phyloP scores from a whole-genome alignment of 768 basidiomycete species.

The Suillus hirtellus region DNA sequence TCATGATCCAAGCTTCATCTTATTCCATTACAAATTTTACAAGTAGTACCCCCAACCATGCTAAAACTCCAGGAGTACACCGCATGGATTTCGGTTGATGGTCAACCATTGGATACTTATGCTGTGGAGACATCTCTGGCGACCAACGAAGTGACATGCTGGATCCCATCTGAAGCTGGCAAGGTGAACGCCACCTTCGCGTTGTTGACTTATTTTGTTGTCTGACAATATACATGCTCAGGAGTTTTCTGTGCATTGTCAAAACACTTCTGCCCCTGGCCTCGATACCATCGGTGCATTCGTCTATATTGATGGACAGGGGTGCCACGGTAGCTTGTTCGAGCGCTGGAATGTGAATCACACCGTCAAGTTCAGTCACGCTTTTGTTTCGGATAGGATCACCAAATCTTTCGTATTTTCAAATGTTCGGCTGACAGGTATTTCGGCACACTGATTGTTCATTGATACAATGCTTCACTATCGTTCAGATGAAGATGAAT shows the following conservation, averaged over 20 bases:
- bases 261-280: background rate
- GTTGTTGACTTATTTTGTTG: background rate
- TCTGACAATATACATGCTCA: slow-evolving; percentile 5
- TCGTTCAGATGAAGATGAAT: slow-evolving; percentile 29
- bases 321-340: slow-evolving; percentile 13
- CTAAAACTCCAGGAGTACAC: slow-evolving; percentile 21
- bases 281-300: background rate
- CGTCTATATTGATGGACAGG: slow-evolving; percentile 23
- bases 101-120: slow-evolving; percentile 26
- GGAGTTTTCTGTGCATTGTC: slow-evolving; percentile 27
- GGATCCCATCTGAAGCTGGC: slow-evolving; percentile 28
- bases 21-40: background rate
- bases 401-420: slow-evolving; percentile 27
- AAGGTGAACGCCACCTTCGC: slow-evolving; percentile 20
- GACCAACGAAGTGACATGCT: slow-evolving; percentile 26
- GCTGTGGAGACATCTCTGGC: slow-evolving; percentile 21
- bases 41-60: slow-evolving; percentile 17
- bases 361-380: background rate
- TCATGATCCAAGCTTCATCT: slow-evolving; percentile 4
- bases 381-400: slow-evolving; percentile 18
- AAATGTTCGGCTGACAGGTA: slow-evolving; percentile 32
- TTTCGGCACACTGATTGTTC: background rate
- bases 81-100: slow-evolving; percentile 32
- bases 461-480: slow-evolving; percentile 11
- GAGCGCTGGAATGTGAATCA: background rate